Percentiles rank a stretch among this genome's conserved stretches.
Conservation (phyloP, 805 yeast species). For the Starmerella bacillaris region DNA sequence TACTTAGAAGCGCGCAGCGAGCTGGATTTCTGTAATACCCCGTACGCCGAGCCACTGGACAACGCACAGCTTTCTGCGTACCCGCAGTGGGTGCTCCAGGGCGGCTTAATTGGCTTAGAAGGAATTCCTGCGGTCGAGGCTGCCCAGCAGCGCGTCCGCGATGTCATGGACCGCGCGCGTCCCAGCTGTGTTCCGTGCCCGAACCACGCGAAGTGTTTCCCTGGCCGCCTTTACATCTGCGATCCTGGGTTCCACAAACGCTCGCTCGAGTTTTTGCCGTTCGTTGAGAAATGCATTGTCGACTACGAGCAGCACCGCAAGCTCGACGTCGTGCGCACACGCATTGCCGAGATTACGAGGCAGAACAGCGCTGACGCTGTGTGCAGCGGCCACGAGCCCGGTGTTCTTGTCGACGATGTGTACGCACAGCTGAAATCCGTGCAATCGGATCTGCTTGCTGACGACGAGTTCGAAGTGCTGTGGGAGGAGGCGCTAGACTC, state of each 20-base stretch:
- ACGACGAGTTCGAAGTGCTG: conserved; percentile 53
- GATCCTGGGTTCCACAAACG: conserved; percentile 41
- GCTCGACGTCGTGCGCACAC: conserved; percentile 44
- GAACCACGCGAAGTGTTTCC: conserved; percentile 55
- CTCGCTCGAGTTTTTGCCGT: conserved; percentile 29
- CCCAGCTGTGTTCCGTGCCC: conserved; percentile 58
- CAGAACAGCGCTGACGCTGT: conserved; percentile 44
- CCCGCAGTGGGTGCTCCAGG: conserved; percentile 10
- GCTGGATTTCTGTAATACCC: conserved; percentile 13
- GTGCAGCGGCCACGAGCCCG: conserved; percentile 28
- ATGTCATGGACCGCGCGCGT: conserved; percentile 10
- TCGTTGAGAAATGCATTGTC: conserved; percentile 48
- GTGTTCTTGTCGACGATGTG: conserved; percentile 20
- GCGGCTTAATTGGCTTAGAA: too few species aligned
- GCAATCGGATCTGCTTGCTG: conserved; percentile 18
- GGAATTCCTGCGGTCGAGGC: conserved; percentile 1
- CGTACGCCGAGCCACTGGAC: conserved; percentile 1
- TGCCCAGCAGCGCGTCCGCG: conserved; percentile 7
- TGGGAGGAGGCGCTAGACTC: conserved; percentile 44
- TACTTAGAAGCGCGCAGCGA: conserved; percentile 5
- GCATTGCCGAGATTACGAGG: conserved; percentile 48
- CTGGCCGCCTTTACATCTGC: conserved; percentile 44
- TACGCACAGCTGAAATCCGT: conserved; percentile 11
- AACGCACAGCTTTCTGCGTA: too few species aligned
- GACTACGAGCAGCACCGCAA: conserved; percentile 57